These are phyloP conservation scores for Kregervanrija delftensis DNA, from an alignment of 805 yeast genomes.

Conservation along the genomic window DNA sequence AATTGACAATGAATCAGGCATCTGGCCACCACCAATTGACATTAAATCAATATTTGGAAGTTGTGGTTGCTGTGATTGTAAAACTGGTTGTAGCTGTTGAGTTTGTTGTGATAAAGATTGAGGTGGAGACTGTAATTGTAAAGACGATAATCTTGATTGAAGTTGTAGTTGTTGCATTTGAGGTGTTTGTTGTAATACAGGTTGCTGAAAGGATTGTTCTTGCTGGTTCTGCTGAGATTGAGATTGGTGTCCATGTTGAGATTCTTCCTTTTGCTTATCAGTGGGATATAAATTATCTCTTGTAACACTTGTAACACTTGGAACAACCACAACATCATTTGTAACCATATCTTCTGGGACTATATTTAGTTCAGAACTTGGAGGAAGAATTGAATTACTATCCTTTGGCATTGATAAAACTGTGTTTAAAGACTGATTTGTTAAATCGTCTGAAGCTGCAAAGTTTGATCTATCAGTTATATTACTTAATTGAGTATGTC, in stretches of 20 bases:
- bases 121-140: no score
- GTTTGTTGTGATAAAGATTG: no score
- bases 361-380: slow-evolving; percentile 1
- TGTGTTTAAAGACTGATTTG: slow-evolving; percentile 19
- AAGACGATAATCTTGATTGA: no score
- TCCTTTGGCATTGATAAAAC: slow-evolving; percentile 16
- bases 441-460: slow-evolving; percentile 5
- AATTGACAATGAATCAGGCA: not conserved
- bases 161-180: no score
- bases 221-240: no score
- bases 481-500: no score
- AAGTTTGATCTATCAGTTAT: not conserved
- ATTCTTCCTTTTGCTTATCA: no score
- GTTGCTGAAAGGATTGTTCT: no score
- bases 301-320: no score
- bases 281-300: no score
- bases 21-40: not conserved
- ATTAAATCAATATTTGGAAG: not conserved
- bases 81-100: not conserved
- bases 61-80: slow-evolving; percentile 4
- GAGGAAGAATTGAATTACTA: not conserved
- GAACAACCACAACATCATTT: slow-evolving; percentile 3
- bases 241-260: no score
- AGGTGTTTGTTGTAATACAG: no score
- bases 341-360: slow-evolving; percentile 5